Percentiles rank a stretch among this genome's conserved stretches.
These are phyloP conservation scores for Fusarium cicatricum DNA, from an alignment of 2,329 filamentous ascomycete genomes.

Conservation along the genomic window DNA sequence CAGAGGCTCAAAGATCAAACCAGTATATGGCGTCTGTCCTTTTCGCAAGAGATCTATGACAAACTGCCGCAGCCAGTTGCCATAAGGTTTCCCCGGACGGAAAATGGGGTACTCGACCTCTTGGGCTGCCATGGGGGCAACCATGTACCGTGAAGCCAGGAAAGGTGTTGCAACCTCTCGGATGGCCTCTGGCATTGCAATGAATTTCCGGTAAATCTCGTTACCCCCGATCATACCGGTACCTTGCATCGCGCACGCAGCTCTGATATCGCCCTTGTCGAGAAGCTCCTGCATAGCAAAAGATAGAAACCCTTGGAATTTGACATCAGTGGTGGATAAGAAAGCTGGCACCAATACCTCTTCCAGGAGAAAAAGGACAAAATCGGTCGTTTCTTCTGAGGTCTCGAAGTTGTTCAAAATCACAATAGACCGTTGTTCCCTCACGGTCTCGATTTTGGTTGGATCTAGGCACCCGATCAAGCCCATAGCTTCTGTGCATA, in stretches of 20 bases:
- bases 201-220: constrained; percentile 77
- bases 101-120: constrained; percentile 81
- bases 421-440: constrained; percentile 83
- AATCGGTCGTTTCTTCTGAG: constrained; percentile 81
- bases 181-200: constrained; percentile 76
- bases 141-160: constrained; percentile 80
- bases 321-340: constrained; percentile 86
- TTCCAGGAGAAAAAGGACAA: constrained; percentile 84
- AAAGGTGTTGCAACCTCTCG: constrained; percentile 89
- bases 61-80: constrained; percentile 81
- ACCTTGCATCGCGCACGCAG: constrained; percentile 57
- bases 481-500: constrained; percentile 85
- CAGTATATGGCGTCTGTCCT: constrained; percentile 76
- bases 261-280: constrained; percentile 76
- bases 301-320: constrained; percentile 88
- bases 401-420: constrained; percentile 87
- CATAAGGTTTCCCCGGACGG: constrained; percentile 71
- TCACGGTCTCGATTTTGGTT: constrained; percentile 82
- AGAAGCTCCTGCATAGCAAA: constrained; percentile 95
- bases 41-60: constrained; percentile 84
- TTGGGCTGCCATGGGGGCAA: constrained; percentile 68
- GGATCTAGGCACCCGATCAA: constrained; percentile 91
- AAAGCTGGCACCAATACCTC: constrained; percentile 92
- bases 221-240: constrained; percentile 57
- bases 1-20: constrained; percentile 81